These are phyloP conservation scores for Senna tora DNA, from an alignment of 306 rosid species.

Conservation along the genomic window DNA sequence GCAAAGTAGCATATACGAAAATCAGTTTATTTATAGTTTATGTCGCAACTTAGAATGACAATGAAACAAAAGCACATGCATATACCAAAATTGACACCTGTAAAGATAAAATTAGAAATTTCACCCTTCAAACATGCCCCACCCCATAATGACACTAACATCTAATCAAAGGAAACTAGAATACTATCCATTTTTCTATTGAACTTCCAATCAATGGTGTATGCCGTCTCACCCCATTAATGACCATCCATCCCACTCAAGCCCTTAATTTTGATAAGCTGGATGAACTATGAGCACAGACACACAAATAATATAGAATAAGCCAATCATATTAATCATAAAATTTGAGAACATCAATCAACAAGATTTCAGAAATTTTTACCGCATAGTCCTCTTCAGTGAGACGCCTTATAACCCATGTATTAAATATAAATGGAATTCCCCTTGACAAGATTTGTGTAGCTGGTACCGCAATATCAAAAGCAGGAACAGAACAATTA, in stretches of 20 bases:
- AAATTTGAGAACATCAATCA: not conserved
- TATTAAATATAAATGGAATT: conserved; percentile 88
- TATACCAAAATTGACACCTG: not conserved
- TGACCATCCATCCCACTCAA: too few relatives aligned
- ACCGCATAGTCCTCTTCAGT: conserved; percentile 91
- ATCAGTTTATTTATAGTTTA: conserved; percentile 5
- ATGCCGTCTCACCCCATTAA: too few relatives aligned
- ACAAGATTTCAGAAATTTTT: conserved; percentile 1
- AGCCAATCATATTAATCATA: not conserved
- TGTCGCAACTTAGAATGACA: not conserved
- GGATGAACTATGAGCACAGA: not conserved
- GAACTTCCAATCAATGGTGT: too few relatives aligned
- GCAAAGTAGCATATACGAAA: conserved; percentile 1
- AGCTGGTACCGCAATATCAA: conserved; percentile 54
- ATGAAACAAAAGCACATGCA: not conserved
- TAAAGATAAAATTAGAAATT: too few relatives aligned
- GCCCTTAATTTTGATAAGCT: not conserved
- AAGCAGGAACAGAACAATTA: not conserved
- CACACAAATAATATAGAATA: not conserved
- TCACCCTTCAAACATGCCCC: too few relatives aligned
- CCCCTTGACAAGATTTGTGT: conserved; percentile 95
- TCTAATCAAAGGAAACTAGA: too few relatives aligned
- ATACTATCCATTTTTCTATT: too few relatives aligned
- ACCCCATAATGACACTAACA: too few relatives aligned
- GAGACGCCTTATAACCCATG: conserved; percentile 92